Evolutionary conservation across 1,139 yeast genomes (phyloP), one percentile per base, ranked within the genome.

Genomic region (Suhomyces bokatorum): DNA sequence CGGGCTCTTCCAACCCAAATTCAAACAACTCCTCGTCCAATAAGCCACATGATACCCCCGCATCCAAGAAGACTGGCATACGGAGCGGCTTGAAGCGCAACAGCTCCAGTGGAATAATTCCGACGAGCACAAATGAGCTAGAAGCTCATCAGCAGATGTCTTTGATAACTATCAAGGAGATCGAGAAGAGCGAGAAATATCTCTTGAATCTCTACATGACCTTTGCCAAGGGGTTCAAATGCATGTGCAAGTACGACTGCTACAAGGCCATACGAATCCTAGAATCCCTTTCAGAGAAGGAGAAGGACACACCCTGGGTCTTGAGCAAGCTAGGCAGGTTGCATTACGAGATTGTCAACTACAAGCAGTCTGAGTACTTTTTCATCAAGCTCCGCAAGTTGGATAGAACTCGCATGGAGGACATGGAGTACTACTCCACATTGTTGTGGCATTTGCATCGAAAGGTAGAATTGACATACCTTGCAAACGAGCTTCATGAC

Each of bases 391-490:
- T 93, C 44, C 75, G 97, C 42, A 69, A 69, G 45, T 50, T 83
- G 20, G 97, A 90, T 63, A 78, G 95, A 36, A 86, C 93, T n/a
- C 73, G 98, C 45, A 63, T 85, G 24, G 83, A 82, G 49, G 98
- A 90, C 60, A 89, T 93, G 95, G 98, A 93, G 59, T 82, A 84
- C 57, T 90, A 81, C 59, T 88, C 97, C 1, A 93, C 98, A 0
- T 69, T 90, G 31, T 72, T 93, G 47, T 93, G 99, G 99, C 99
- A 93, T 67, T 68, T 90, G 44, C 90, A 87, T 48, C 85, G 85
- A 55, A 91, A 87, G 47, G 80, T 82, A n/a, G 93, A 85, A 46
- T 71, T 93, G 42, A 84, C 95, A 17, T 83, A 77, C 57, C 70
- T 95, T 47, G 88, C 97, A 6, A 89, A 87, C 58, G 97, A 90